These are phyloP conservation scores for Leccinellum rugosiceps DNA, from an alignment of 768 basidiomycete species.

Conservation along the genomic window DNA sequence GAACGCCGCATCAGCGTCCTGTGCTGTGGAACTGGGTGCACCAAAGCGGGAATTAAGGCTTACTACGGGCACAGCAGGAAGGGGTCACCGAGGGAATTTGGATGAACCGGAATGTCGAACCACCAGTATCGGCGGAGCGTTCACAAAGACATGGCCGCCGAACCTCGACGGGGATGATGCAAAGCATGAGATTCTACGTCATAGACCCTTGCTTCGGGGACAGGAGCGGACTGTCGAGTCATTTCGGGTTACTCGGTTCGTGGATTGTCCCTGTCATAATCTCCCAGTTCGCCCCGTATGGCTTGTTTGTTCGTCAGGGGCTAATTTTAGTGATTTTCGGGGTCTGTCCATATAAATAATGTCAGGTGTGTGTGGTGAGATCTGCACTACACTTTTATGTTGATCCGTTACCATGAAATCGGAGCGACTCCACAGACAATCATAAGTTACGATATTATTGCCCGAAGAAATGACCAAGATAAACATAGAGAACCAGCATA, in stretches of 20 bases:
- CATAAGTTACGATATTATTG: slow-evolving; percentile 20
- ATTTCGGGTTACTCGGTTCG: slow-evolving; percentile 21
- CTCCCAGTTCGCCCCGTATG: slow-evolving; percentile 25
- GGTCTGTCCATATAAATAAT: not conserved
- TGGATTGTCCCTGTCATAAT: slow-evolving; percentile 10
- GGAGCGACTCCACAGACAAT: slow-evolving; percentile 9
- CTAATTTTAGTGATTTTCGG: slow-evolving; percentile 24
- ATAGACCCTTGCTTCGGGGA: slow-evolving; percentile 15
- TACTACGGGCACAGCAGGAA: slow-evolving; percentile 35
- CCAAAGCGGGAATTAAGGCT: slow-evolving; percentile 29
- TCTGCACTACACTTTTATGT: slow-evolving; percentile 29
- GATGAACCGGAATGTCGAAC: slow-evolving; percentile 5
- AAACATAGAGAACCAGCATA: slow-evolving; percentile 17
- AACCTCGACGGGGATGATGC: slow-evolving; percentile 22
- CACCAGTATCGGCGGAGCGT: slow-evolving; percentile 45
- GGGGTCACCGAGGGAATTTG: not conserved
- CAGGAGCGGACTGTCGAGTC: slow-evolving; percentile 8
- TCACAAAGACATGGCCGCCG: slow-evolving; percentile 37
- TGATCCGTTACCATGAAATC: slow-evolving; percentile 24
- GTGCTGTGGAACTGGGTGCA: slow-evolving; percentile 23
- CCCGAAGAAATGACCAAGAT: slow-evolving; percentile 17
- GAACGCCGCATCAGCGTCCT: not conserved
- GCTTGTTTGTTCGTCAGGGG: slow-evolving; percentile 1
- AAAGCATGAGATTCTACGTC: slow-evolving; percentile 15
- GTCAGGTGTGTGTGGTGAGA: slow-evolving; percentile 16